Conservation (phyloP, 1,139 yeast species). For the Pichia sp. region DNA sequence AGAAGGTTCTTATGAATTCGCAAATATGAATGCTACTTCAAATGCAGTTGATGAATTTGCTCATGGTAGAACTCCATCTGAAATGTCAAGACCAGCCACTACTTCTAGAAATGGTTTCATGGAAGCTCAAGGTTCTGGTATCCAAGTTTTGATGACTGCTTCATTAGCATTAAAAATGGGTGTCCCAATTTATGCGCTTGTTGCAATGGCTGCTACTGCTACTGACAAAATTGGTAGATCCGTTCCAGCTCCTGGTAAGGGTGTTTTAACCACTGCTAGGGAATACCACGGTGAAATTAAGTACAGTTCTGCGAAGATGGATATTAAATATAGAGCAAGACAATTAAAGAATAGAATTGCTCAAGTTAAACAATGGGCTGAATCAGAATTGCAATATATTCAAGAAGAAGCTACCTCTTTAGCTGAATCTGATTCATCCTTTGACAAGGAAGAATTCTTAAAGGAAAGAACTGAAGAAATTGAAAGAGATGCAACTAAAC, state of each 20-base stretch:
- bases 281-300: constrained; percentile 83
- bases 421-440: constrained; percentile 36
- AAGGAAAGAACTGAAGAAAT: constrained; percentile 86
- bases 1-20: constrained; percentile 97
- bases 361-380: constrained; percentile 83
- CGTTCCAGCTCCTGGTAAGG: constrained; percentile 99
- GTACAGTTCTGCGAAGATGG: constrained; percentile 74
- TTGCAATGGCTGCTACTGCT: constrained; percentile 94
- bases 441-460: constrained; percentile 45
- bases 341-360: constrained; percentile 75
- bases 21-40: constrained; percentile 97
- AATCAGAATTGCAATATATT: constrained; percentile 66
- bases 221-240: constrained; percentile 98
- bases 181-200: constrained; percentile 94
- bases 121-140: constrained; percentile 99
- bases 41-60: constrained; percentile 81
- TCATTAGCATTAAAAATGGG: constrained; percentile 95
- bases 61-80: constrained; percentile 96
- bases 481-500: constrained; percentile 76
- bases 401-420: constrained; percentile 63
- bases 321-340: constrained; percentile 89
- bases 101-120: constrained; percentile 95
- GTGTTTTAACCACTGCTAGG: constrained; percentile 96
- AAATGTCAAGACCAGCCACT: constrained; percentile 98
- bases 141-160: constrained; percentile 93